Conservation (phyloP, 169 alveolate genomes). For the Cryptosporidium tyzzeri region DNA sequence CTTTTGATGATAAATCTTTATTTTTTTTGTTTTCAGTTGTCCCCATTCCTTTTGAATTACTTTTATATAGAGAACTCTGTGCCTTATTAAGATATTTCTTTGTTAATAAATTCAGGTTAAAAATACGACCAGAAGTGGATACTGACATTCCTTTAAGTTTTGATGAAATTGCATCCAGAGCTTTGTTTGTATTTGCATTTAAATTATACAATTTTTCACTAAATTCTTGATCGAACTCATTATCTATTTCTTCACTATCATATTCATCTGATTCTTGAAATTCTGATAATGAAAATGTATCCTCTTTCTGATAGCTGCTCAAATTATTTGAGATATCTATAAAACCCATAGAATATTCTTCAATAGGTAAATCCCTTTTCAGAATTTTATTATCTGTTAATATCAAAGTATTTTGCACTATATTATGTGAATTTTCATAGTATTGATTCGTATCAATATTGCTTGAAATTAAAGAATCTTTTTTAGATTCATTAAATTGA, state of each 20-base stretch:
- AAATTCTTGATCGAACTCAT: constrained; percentile 53
- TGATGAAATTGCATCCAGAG: constrained; percentile 67
- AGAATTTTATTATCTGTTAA: neutral
- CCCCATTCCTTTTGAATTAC: constrained; percentile 11
- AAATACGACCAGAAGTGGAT: constrained; percentile 39
- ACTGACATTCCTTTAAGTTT: constrained; percentile 42
- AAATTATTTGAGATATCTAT: neutral
- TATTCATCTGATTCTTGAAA: constrained; percentile 37
- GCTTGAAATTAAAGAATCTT: neutral
- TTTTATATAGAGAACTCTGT: neutral
- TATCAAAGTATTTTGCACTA: neutral
- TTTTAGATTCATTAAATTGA: neutral
- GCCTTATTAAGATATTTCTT: constrained; percentile 36
- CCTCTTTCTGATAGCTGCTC: constrained; percentile 19
- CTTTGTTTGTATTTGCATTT: constrained; percentile 14
- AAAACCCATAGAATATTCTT: neutral
- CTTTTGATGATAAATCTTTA: neutral
- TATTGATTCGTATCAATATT: neutral
- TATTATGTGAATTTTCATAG: neutral
- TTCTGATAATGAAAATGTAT: constrained; percentile 52
- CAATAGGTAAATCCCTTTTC: neutral
- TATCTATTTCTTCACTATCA: constrained; percentile 57
- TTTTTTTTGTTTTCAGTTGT: neutral
- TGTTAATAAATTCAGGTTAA: constrained; percentile 33
- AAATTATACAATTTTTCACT: constrained; percentile 10